Conservation (phyloP, 768 basidiomycete genomes). For the Exsudoporus frostii region DNA sequence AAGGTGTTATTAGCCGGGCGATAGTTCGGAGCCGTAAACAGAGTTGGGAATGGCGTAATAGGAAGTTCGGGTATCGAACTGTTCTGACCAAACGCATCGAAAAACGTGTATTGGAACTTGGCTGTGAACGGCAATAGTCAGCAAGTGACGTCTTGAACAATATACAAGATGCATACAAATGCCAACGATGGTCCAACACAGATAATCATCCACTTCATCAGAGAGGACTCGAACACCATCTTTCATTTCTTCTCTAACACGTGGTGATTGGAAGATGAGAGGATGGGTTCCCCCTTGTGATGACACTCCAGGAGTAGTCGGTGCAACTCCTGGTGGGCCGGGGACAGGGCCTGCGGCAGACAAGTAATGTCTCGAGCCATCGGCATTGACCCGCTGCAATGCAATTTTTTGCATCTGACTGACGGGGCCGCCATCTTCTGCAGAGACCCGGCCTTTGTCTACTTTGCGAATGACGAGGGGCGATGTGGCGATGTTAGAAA, state of each 20-base stretch:
- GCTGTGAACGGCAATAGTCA: conserved; percentile 44
- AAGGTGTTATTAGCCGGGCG: conserved; percentile 69
- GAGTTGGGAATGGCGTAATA: conserved; percentile 87
- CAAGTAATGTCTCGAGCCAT: conserved; percentile 82
- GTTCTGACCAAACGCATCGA: conserved; percentile 82
- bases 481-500: conserved; percentile 81
- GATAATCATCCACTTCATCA: conserved; percentile 92
- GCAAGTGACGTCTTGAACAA: conserved; percentile 9
- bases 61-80: conserved; percentile 72
- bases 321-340: conserved; percentile 65
- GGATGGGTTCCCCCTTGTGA: conserved; percentile 79
- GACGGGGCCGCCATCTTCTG: conserved; percentile 88
- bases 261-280: conserved; percentile 73
- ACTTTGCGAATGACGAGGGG: conserved; percentile 89
- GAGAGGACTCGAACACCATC: conserved; percentile 72
- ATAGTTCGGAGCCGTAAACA: conserved; percentile 78
- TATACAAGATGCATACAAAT: conserved; percentile 62
- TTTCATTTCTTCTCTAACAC: conserved; percentile 78
- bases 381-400: conserved; percentile 76
- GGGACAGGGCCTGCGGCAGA: conserved; percentile 85
- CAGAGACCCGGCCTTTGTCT: conserved; percentile 82
- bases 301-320: conserved; percentile 72
- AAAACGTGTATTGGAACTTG: conserved; percentile 93
- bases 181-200: conserved; percentile 95
- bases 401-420: conserved; percentile 98